Percentiles rank a stretch among this genome's conserved stretches.
These are phyloP conservation scores for Hydnomerulius pinastri DNA, from an alignment of 768 basidiomycete species.

Conservation along the genomic window DNA sequence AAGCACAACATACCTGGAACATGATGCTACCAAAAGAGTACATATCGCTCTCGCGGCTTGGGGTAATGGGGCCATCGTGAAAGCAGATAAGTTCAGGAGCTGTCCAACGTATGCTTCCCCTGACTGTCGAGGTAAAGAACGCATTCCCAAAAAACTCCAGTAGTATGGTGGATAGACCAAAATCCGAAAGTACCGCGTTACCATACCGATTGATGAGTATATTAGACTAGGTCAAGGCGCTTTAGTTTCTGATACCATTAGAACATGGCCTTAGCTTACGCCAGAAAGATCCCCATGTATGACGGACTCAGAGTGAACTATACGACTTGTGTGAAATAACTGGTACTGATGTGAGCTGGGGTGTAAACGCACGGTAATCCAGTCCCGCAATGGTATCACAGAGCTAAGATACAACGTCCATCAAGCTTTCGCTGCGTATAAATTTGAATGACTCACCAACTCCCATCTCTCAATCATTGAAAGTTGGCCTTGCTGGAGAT, in stretches of 20 bases:
- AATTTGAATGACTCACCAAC: conserved; percentile 10
- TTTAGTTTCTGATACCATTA: not conserved
- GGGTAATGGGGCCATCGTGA: not conserved
- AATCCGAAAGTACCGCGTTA: conserved; percentile 43
- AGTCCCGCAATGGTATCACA: not conserved
- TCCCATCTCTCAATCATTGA: conserved; percentile 14
- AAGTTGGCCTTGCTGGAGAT: conserved; percentile 15
- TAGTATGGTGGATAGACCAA: conserved; percentile 44
- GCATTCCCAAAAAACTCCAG: conserved; percentile 34
- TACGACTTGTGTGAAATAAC: not conserved
- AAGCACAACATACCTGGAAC: conserved; percentile 1
- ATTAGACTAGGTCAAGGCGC: conserved; percentile 1
- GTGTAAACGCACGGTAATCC: not conserved
- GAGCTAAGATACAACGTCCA: not conserved
- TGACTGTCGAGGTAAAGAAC: conserved; percentile 29
- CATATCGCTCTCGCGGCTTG: conserved; percentile 39
- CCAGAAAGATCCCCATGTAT: conserved; percentile 8
- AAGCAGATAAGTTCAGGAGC: conserved; percentile 28
- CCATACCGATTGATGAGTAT: conserved; percentile 40
- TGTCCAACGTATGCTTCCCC: conserved; percentile 47
- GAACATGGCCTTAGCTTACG: not conserved
- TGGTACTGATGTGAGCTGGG: not conserved
- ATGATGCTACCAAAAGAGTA: conserved; percentile 40
- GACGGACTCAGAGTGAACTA: conserved; percentile 2
- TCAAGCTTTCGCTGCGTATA: not conserved